Evolutionary conservation across 495 filamentous ascomycete species (phyloP).

Genomic region (Xylaria nigripes): DNA sequence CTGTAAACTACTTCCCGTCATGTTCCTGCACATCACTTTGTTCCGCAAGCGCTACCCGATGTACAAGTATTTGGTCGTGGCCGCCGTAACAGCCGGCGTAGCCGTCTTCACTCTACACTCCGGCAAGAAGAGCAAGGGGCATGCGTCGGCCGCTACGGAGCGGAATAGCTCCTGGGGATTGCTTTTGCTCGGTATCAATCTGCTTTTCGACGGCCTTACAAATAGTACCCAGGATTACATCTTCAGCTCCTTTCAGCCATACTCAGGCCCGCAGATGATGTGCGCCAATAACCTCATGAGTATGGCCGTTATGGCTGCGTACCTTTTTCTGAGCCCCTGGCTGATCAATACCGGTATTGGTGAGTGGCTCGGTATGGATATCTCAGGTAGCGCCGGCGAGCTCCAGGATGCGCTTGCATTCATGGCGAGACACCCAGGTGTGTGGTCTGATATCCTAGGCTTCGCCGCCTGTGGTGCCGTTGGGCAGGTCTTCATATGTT

Average conservation of each 20-base stretch:
- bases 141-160: constrained; percentile 31
- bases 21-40: constrained; percentile 88
- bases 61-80: constrained; percentile 93
- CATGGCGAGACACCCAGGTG: constrained; percentile 64
- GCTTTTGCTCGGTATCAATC: constrained; percentile 77
- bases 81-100: constrained; percentile 82
- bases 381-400: constrained; percentile 56
- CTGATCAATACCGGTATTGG: constrained; percentile 58
- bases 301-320: constrained; percentile 62
- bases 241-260: constrained; percentile 67
- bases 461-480: constrained; percentile 91
- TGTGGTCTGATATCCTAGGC: constrained; percentile 74
- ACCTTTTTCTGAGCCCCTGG: constrained; percentile 71
- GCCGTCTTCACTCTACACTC: constrained; percentile 91
- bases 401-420: constrained; percentile 72
- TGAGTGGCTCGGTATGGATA: constrained; percentile 57
- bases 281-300: constrained; percentile 88
- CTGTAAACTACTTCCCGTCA: constrained; percentile 95
- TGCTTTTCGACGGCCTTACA: constrained; percentile 91
- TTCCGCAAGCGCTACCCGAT: constrained; percentile 86
- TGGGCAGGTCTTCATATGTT: constrained; percentile 93
- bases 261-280: constrained; percentile 97
- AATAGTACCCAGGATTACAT: constrained; percentile 96
- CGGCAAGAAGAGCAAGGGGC: constrained; percentile 48
- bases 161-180: constrained; percentile 67